A percentile compares a stretch with the other conserved stretches of the same genome.
phyloP scores from a whole-genome alignment of 108 stramenopile species.

The Stephanodiscus minutulus region DNA sequence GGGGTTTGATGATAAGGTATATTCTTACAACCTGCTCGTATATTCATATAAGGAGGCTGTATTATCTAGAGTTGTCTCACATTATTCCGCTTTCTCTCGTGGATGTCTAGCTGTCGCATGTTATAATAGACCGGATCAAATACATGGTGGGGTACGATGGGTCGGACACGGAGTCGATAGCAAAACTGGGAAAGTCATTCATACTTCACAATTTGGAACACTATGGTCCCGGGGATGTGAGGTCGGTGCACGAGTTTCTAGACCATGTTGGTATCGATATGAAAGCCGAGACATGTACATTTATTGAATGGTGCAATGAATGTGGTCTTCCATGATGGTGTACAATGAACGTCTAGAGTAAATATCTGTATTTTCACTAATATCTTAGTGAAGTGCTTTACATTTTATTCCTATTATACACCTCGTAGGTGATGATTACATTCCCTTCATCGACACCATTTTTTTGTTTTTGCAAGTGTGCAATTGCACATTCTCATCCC shows the following conservation, averaged over 20 bases:
- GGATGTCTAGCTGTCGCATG: background rate
- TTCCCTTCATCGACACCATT: too few species aligned
- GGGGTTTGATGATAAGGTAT: conserved; percentile 49
- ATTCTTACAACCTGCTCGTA: background rate
- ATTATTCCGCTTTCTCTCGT: too few species aligned
- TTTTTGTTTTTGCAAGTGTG: too few species aligned
- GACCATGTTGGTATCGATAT: conserved; percentile 66
- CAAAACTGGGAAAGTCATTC: conserved; percentile 30
- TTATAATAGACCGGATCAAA: conserved; percentile 68
- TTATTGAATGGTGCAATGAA: conserved; percentile 68
- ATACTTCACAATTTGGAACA: conserved; percentile 56
- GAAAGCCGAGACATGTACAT: conserved; percentile 39
- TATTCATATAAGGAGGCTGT: too few species aligned
- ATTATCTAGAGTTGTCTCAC: background rate
- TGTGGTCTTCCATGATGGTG: conserved; percentile 43
- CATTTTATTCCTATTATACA: too few species aligned
- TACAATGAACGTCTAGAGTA: too few species aligned
- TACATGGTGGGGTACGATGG: conserved; percentile 75
- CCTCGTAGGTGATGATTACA: too few species aligned
- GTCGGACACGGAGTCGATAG: conserved; percentile 37
- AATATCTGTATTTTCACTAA: too few species aligned
- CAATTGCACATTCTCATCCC: too few species aligned
- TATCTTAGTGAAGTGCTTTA: too few species aligned
- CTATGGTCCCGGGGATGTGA: conserved; percentile 61
- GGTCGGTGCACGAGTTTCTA: conserved; percentile 61